These are phyloP conservation scores for Alternaria panax DNA, from an alignment of 2,329 filamentous ascomycete species.

Conservation along the genomic window DNA sequence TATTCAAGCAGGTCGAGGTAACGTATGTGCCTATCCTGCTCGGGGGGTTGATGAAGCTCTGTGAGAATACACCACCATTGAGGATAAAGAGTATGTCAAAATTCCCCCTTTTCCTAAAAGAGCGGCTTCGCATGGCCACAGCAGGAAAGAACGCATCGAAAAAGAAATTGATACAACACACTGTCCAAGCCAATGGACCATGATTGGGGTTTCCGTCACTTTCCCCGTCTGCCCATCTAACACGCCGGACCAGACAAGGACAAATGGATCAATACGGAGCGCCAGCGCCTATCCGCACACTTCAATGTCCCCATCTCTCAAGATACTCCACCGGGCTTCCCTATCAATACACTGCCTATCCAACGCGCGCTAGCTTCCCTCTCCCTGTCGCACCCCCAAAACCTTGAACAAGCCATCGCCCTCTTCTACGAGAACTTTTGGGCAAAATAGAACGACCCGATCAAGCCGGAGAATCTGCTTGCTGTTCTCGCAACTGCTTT, in stretches of 20 bases:
- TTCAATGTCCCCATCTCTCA: slow-evolving; percentile 63
- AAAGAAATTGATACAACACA: background rate
- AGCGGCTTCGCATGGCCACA: background rate
- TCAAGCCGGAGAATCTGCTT: slow-evolving; percentile 54
- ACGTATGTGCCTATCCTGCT: slow-evolving; percentile 67
- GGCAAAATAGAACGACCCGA: slow-evolving; percentile 58
- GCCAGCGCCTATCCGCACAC: slow-evolving; percentile 60
- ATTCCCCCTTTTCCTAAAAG: background rate
- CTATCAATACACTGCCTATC: slow-evolving; percentile 58
- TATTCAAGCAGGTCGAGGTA: slow-evolving; percentile 63
- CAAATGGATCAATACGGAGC: slow-evolving; percentile 63
- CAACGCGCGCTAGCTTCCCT: slow-evolving; percentile 63
- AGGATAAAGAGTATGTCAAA: slow-evolving; percentile 60
- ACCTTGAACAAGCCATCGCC: slow-evolving; percentile 53
- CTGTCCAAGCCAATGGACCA: background rate
- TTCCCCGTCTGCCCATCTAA: slow-evolving; percentile 8
- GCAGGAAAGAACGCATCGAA: background rate
- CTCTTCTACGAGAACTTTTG: slow-evolving; percentile 62
- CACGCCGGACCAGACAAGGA: slow-evolving; percentile 60
- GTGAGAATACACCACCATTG: slow-evolving; percentile 63
- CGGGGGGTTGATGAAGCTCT: slow-evolving; percentile 65
- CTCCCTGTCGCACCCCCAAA: slow-evolving; percentile 51
- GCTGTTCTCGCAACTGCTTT: slow-evolving; percentile 56
- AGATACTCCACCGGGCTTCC: slow-evolving; percentile 59
- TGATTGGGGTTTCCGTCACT: background rate